Conservation (phyloP, 2,329 filamentous ascomycete species). For the Aschersonia sp. region DNA sequence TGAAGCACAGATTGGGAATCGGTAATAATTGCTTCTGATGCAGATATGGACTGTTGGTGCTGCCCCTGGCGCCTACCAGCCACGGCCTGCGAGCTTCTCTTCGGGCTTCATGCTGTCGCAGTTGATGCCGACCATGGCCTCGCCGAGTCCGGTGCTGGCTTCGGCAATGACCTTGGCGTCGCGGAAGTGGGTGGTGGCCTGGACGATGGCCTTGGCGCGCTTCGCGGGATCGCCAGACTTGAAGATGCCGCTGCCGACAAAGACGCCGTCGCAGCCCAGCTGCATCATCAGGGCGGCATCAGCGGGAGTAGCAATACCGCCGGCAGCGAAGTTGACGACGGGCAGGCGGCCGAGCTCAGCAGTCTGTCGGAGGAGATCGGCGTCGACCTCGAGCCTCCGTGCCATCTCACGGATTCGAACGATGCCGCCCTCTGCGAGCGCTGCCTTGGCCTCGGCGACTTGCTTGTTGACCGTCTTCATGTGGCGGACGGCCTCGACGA, state of each 20-base stretch:
- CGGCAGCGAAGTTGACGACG: slow-evolving; percentile 95
- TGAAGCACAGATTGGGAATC: too few relatives aligned
- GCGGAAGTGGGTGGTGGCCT: slow-evolving; percentile 80
- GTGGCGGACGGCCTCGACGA: slow-evolving; percentile 91
- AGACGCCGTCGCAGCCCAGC: slow-evolving; percentile 92
- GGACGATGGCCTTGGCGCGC: slow-evolving; percentile 86
- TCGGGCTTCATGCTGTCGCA: slow-evolving; percentile 60
- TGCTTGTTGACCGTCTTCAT: slow-evolving; percentile 81
- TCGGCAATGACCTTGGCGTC: slow-evolving; percentile 77
- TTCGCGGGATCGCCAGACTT: slow-evolving; percentile 85
- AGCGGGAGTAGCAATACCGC: slow-evolving; percentile 97
- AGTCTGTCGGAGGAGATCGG: slow-evolving; percentile 68
- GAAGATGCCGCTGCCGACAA: slow-evolving; percentile 95
- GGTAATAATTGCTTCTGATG: too few relatives aligned
- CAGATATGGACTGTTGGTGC: too few relatives aligned
- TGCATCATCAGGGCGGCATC: slow-evolving; percentile 98
- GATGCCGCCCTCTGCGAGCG: slow-evolving; percentile 42
- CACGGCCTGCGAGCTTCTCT: slow-evolving; percentile 73
- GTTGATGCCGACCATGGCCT: slow-evolving; percentile 96
- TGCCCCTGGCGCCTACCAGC: slow-evolving; percentile 46
- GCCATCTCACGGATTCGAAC: slow-evolving; percentile 53
- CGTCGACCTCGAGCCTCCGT: slow-evolving; percentile 67
- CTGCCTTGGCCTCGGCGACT: slow-evolving; percentile 65
- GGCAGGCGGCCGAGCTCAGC: slow-evolving; percentile 78
- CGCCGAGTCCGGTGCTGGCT: slow-evolving; percentile 78